These are phyloP conservation scores for Rhinocladiella mackenziei DNA, from an alignment of 2,329 filamentous ascomycete species.

Conservation along the genomic window DNA sequence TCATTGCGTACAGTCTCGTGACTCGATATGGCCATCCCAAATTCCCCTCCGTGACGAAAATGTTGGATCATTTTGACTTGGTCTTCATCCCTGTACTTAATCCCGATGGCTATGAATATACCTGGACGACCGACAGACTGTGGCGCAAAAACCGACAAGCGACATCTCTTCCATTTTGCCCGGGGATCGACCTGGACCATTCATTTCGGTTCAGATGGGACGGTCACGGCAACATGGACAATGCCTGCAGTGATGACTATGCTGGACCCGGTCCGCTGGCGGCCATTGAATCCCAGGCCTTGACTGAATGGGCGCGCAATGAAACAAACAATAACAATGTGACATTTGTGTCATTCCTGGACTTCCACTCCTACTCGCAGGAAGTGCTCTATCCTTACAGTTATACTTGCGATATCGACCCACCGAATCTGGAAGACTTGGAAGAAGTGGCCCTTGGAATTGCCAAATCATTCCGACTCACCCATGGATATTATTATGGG, in stretches of 20 bases:
- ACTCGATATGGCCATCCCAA: constrained; percentile 68
- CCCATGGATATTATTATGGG: constrained; percentile 69
- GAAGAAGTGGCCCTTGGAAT: constrained; percentile 85
- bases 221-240: constrained; percentile 58
- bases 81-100: constrained; percentile 86
- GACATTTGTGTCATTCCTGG: constrained; percentile 77
- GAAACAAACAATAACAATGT: constrained; percentile 67
- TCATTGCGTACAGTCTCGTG: constrained; percentile 82
- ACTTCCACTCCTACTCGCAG: constrained; percentile 93
- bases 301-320: constrained; percentile 80
- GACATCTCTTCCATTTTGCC: constrained; percentile 77
- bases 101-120: constrained; percentile 90
- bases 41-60: constrained; percentile 63
- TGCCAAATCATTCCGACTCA: constrained; percentile 81
- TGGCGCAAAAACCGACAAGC: constrained; percentile 93
- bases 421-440: constrained; percentile 85
- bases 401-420: constrained; percentile 71
- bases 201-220: constrained; percentile 85
- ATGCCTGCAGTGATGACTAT: constrained; percentile 89
- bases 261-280: constrained; percentile 80
- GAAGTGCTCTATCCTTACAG: constrained; percentile 90
- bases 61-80: constrained; percentile 81
- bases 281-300: constrained; percentile 68
- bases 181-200: constrained; percentile 83
- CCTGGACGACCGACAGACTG: constrained; percentile 83